These are phyloP conservation scores for Crucihimalaya himalaica DNA, from an alignment of 345 rosid genomes.

Conservation along the genomic window DNA sequence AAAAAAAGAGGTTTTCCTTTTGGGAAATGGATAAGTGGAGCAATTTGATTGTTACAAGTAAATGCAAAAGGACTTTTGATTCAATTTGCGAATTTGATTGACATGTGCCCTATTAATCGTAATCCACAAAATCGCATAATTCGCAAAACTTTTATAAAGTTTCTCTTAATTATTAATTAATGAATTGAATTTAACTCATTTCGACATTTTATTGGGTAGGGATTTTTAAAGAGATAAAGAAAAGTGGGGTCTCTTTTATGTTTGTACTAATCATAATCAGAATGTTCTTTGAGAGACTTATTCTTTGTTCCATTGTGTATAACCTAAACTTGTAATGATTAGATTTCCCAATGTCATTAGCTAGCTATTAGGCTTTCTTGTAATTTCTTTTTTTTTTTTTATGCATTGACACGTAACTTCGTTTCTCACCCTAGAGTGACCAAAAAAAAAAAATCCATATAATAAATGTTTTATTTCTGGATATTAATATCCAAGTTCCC, in stretches of 20 bases:
- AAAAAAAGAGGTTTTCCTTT: constrained; percentile 25
- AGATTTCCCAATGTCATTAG: constrained; percentile 33
- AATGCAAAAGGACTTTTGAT: constrained; percentile 20
- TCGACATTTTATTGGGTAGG: constrained; percentile 28
- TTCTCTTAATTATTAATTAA: constrained; percentile 10
- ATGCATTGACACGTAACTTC: not conserved
- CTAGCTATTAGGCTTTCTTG: constrained; percentile 27
- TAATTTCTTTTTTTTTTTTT: not conserved
- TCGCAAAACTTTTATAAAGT: constrained; percentile 27
- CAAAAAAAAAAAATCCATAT: not conserved
- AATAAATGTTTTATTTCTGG: not conserved
- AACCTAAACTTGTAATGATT: constrained; percentile 35
- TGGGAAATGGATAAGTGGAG: constrained; percentile 40
- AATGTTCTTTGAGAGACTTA: constrained; percentile 41
- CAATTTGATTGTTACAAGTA: constrained; percentile 27
- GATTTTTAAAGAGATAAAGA: not conserved
- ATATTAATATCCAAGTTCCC: not conserved
- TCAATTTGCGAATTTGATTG: constrained; percentile 35
- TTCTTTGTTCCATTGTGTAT: constrained; percentile 31
- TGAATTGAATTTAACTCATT: constrained; percentile 13
- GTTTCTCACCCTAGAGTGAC: not conserved
- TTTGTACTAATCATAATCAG: constrained; percentile 42
- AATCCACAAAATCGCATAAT: constrained; percentile 33
- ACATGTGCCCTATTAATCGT: constrained; percentile 29
- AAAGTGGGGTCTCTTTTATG: constrained; percentile 37